Conservation (phyloP, 805 yeast genomes). For the Spathaspora passalidarum region DNA sequence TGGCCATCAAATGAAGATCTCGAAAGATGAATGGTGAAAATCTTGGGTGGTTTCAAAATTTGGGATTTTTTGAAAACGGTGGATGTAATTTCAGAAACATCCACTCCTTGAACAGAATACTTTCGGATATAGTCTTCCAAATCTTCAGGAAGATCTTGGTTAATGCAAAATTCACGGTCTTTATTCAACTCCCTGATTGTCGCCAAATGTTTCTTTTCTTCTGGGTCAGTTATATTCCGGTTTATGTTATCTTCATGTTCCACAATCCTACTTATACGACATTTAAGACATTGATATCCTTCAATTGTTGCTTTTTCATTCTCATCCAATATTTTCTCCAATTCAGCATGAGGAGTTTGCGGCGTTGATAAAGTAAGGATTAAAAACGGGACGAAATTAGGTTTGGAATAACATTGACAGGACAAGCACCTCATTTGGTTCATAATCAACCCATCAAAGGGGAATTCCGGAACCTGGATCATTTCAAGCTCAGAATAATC, state of each 20-base stretch:
- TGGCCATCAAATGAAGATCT: slow-evolving; percentile 75
- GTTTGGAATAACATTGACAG: slow-evolving; percentile 62
- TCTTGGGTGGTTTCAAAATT: slow-evolving; percentile 63
- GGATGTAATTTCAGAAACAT: slow-evolving; percentile 49
- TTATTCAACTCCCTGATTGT: slow-evolving; percentile 32
- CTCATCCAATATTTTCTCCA: slow-evolving; percentile 54
- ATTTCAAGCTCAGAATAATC: slow-evolving; percentile 11
- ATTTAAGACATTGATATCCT: slow-evolving; percentile 75
- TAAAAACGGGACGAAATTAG: slow-evolving; percentile 56
- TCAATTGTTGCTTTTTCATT: slow-evolving; percentile 67
- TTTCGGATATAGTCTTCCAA: slow-evolving; percentile 45
- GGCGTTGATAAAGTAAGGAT: slow-evolving; percentile 80
- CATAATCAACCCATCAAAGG: slow-evolving; percentile 65
- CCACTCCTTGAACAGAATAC: slow-evolving; percentile 44
- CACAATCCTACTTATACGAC: slow-evolving; percentile 45
- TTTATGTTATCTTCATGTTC: slow-evolving; percentile 26
- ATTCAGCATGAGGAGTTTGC: slow-evolving; percentile 39
- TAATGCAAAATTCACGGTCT: slow-evolving; percentile 45
- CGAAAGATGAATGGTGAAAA: slow-evolving; percentile 79
- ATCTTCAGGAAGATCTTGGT: slow-evolving; percentile 60
- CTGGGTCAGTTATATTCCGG: slow-evolving; percentile 23
- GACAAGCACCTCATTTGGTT: slow-evolving; percentile 68
- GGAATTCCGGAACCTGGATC: slow-evolving; percentile 56
- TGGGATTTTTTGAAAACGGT: slow-evolving; percentile 65
- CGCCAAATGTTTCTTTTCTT: slow-evolving; percentile 15